Evolutionary conservation across 2,329 filamentous ascomycete species (phyloP), one percentile per base, ranked within the genome.

Genomic region (Apiospora hydei): DNA sequence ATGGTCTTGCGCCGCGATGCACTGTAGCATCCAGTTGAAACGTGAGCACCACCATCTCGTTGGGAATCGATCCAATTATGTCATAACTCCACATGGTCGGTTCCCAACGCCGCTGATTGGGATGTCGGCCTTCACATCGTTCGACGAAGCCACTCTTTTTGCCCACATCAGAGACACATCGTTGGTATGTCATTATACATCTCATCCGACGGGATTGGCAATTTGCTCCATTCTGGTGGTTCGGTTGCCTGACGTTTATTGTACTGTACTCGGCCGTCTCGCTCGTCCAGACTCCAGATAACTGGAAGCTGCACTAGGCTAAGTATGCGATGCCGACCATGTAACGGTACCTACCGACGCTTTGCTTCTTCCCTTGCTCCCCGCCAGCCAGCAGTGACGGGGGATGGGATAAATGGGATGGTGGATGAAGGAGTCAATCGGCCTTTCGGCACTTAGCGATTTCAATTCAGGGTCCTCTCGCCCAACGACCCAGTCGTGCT

Each of bases 61-160:
- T 64, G 57, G 57, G 57, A n/a, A 41, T 41, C 57, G 30, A 38
- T 64, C n/a, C 67, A 69, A 69, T 49, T 69, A 69, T 69, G 67
- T 69, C 67, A 69, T 69, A n/a, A 49, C 34, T 69, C 67, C 67
- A 69, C 67, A 49, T 49, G 67, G 44, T 43, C 67, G 26, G 26
- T 46, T 49, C 34, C 24, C 67, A 24, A 64, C 38, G 57, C 57
- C 57, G 57, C 21, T 64, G 57, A 64, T 64, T 64, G 57, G 57
- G 57, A 64, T 64, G 41, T 3, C 14, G 8, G 8, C 26, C 3
- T 41, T 21, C 57, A 41, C 57, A 64, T 38, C 34, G 30, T 64
- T 41, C 57, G 30, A 64, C 57, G 57, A 41, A 41, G 18, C 53
- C 53, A 64, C 57, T 64, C 21, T n/a, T 57, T 57, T 41, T 64